These are phyloP conservation scores for Eucalyptus pauciflora DNA, from an alignment of 345 rosid genomes.

Conservation along the genomic window DNA sequence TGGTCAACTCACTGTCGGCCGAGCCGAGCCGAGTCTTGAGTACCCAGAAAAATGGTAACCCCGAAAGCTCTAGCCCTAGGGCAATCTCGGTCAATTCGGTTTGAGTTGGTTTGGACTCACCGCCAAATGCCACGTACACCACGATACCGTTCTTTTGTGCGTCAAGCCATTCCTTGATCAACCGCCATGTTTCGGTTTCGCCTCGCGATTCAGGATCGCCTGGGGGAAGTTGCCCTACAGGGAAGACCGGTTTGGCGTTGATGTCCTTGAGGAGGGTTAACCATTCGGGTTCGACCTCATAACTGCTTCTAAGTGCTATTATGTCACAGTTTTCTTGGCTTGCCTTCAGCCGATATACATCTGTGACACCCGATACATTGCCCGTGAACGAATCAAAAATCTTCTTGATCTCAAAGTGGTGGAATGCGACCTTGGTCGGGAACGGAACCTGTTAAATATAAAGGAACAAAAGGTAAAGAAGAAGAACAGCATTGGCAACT, in stretches of 20 bases:
- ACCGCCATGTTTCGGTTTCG: constrained; percentile 3
- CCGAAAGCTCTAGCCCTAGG: constrained; percentile 17
- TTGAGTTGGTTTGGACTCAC: constrained; percentile 15
- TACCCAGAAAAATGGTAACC: constrained; percentile 26
- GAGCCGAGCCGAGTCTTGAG: constrained; percentile 2
- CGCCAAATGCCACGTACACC: constrained; percentile 24
- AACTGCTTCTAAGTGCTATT: constrained; percentile 22
- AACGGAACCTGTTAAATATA: no score
- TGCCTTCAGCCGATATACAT: neutral
- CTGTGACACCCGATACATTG: constrained; percentile 5
- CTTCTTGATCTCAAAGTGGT: constrained; percentile 3
- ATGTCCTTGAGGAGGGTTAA: constrained; percentile 7
- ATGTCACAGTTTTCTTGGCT: constrained; percentile 5
- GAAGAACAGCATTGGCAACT: no score
- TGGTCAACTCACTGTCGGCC: neutral
- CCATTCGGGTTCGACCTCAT: constrained; percentile 41
- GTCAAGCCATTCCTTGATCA: constrained; percentile 21
- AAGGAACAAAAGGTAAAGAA: no score
- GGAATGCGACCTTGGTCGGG: constrained; percentile 9
- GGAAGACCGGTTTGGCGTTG: constrained; percentile 19
- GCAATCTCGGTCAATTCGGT: constrained; percentile 13
- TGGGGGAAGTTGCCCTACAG: constrained; percentile 28
- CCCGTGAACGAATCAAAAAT: neutral
- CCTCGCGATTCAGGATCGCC: neutral
- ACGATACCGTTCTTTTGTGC: neutral